Percentiles rank a stretch among this genome's conserved stretches.
Conservation (phyloP, 2,329 filamentous ascomycete species). For the Fusarium veterinarium region DNA sequence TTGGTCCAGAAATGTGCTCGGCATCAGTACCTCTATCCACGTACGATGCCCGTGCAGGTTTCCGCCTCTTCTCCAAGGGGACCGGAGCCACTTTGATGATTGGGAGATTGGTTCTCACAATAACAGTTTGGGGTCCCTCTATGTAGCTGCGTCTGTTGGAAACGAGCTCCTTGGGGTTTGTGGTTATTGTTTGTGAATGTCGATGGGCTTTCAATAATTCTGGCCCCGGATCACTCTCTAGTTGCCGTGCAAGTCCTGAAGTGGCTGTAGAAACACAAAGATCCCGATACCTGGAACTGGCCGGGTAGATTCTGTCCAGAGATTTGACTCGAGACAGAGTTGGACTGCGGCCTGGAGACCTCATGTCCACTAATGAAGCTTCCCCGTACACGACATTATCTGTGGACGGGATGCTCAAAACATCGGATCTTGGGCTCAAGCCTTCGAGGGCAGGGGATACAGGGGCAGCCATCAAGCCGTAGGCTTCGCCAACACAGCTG, state of each 20-base stretch:
- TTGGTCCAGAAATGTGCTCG: constrained; percentile 36
- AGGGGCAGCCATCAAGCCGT: constrained; percentile 33
- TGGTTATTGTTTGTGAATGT: constrained; percentile 45
- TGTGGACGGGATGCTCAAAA: constrained; percentile 49
- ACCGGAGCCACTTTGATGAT: constrained; percentile 47
- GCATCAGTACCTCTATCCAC: constrained; percentile 57
- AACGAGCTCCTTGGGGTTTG: constrained; percentile 34
- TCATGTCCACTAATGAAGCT: constrained; percentile 54
- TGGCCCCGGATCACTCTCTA: constrained; percentile 12
- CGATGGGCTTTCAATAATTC: constrained; percentile 31
- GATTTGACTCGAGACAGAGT: constrained; percentile 51
- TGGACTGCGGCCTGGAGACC: constrained; percentile 40
- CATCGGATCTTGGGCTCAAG: constrained; percentile 50
- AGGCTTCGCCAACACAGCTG: constrained; percentile 52
- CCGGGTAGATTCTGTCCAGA: constrained; percentile 51
- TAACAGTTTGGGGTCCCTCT: constrained; percentile 47
- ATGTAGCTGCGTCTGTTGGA: constrained; percentile 42
- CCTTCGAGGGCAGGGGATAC: constrained; percentile 37
- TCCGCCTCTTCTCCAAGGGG: constrained; percentile 44
- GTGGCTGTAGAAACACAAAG: constrained; percentile 43
- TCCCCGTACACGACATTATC: constrained; percentile 56
- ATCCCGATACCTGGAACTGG: constrained; percentile 49
- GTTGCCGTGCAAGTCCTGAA: constrained; percentile 35
- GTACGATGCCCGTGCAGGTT: constrained; percentile 46
- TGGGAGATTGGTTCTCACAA: constrained; percentile 46